Base-by-base conservation (phyloP, 352 stramenopile genomes). In the Globisporangium heterothallicum region DNA sequence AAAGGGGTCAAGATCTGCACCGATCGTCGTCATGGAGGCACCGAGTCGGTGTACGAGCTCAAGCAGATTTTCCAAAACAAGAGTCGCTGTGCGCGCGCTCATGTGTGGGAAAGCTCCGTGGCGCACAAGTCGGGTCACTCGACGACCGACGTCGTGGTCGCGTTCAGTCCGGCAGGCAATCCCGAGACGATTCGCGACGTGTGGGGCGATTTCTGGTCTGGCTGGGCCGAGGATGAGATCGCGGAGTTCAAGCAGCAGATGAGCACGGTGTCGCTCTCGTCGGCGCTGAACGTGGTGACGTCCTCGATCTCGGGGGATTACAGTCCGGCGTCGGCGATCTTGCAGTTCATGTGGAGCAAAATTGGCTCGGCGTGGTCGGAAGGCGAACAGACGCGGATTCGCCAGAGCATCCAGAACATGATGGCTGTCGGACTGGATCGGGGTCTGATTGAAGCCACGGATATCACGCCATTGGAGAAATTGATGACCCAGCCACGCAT, bases 61-160 rank as follows among this genome's bases (percentile, higher is more conserved):
- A 88, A 91, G 55, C 66, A 83, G 29, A 92, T 94, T 57, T 89
- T 89, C 56, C 78, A 94, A 59, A 94, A 88, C 68, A 86, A 88
- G 65, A 80, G 66, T 32, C 80, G 84, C 38, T 91, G 78, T 42
- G 83, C 83, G 42, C 70, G 83, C 30, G 75, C 70, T 0, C 83
- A 93, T 29, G 61, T 93, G 46, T 93, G 83, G 83, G 76, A 91
- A 64, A 77, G 76, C 59, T 65, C 71, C n/a, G 71, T 79, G 26
- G 43, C 59, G n/a, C 42, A 63, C 38, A 60, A 69, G 29, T 59
- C 56, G 0, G 66, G 66, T 12, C 41, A 68, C 25, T 56, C 70
- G 12, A 66, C 64, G n/a, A 50, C 65, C 24, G 78, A 91, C 43
- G 78, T 92, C 2, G 75, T 94, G 18, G 72, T 94, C 14, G 83